phyloP scores from a whole-genome alignment of 495 filamentous ascomycete species.

The Tuber brumale region DNA sequence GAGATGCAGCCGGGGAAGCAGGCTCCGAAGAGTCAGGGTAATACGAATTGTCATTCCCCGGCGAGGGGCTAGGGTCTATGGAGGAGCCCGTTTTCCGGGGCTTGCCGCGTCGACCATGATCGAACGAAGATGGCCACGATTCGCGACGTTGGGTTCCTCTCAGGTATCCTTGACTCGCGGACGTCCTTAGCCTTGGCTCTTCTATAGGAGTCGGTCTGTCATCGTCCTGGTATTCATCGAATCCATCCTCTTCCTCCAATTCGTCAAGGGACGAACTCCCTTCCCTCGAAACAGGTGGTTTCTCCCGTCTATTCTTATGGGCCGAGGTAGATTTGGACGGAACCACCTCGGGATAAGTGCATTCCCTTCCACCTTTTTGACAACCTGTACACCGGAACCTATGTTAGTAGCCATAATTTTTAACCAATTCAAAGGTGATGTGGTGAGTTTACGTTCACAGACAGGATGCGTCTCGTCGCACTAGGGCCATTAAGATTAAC shows the following conservation, averaged over 20 bases:
- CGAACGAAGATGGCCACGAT: conserved; percentile 33
- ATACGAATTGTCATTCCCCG: conserved; percentile 29
- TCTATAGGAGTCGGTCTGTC: conserved; percentile 26
- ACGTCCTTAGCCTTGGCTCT: conserved; percentile 32
- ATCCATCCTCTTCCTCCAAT: conserved; percentile 41
- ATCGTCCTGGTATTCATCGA: conserved; percentile 39
- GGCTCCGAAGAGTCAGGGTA: conserved; percentile 38
- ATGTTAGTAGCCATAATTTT: conserved; percentile 28
- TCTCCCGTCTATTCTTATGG: conserved; percentile 36
- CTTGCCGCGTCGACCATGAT: conserved; percentile 31
- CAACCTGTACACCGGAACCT: conserved; percentile 33
- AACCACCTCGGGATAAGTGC: conserved; percentile 41
- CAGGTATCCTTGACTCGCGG: conserved; percentile 33
- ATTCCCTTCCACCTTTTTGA: conserved; percentile 42
- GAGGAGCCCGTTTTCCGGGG: conserved; percentile 36
- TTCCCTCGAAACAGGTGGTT: conserved; percentile 34
- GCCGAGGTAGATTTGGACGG: conserved; percentile 31
- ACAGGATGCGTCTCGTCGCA: conserved; percentile 80
- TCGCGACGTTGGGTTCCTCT: conserved; percentile 32
- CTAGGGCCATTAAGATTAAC: conserved; percentile 44
- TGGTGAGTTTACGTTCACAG: conserved; percentile 64
- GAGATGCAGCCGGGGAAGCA: conserved; percentile 28
- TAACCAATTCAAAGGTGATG: conserved; percentile 12
- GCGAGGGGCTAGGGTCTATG: conserved; percentile 39
- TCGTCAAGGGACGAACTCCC: conserved; percentile 42